Base-by-base conservation (phyloP, 176 grass and related monocot genomes). In the Themeda triandra region DNA sequence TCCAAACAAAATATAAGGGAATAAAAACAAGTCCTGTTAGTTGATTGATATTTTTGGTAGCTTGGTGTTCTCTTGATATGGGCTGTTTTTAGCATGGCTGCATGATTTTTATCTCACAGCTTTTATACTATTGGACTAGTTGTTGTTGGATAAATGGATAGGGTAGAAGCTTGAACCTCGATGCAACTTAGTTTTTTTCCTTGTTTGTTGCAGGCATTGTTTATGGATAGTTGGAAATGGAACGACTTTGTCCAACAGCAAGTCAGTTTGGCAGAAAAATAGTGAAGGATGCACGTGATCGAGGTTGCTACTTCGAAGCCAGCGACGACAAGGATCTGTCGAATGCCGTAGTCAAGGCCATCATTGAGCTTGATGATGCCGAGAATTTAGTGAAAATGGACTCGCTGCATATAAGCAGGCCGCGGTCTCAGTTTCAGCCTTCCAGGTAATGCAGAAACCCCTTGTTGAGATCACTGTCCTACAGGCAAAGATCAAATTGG, bases 181-280 rank as follows among this genome's bases (percentile, higher is more conserved):
- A 63, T 13, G 59, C 2, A 28, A 13, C 60, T 63, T 63, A 63
- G 8, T 63, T 29, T 62, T 33, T 48, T 25, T 41, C 44, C 48
- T 69, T 7, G 13, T 37, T 42, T 2, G 64, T 85, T 17, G 65
- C 85, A 84, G 77, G 60, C 73, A 91, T 28, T 87, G 85, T 68
- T 79, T 87, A 27, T 87, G 85, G 89, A 81, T 91, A 48, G 62
- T 91, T 19, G 89, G 85, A 44, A 91, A 91, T 13, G 85, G 35
- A 6, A 24, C 21, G 12, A 91, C 81, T 2, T 84, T 91, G 24
- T 69, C 63, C 25, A 84, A 66, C 21, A 87, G 85, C 35, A 68
- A 10, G 44, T 87, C 89, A 6, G 30, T 91, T 25, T 91, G 85
- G 89, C 51, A 71, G 41, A 66, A 91, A 91, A n/a, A 71, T 91